These are phyloP conservation scores for Skeletonema menzelii DNA, from an alignment of 108 stramenopile species.

Conservation along the genomic window DNA sequence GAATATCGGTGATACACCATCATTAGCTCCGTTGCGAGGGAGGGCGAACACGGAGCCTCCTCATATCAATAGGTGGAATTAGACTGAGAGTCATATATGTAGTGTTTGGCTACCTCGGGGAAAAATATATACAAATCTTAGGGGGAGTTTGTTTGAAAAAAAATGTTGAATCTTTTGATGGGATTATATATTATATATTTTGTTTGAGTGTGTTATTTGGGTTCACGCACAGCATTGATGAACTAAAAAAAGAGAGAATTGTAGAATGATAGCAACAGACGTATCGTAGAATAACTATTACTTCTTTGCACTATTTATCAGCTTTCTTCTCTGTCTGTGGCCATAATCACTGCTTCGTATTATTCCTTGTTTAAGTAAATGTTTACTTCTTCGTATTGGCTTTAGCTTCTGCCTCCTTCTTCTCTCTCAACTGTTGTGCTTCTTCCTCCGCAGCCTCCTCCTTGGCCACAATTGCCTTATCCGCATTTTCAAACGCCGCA, in stretches of 20 bases:
- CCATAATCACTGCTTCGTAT: no score
- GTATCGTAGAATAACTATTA: background rate
- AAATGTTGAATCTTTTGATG: background rate
- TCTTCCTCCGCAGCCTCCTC: constrained; percentile 77
- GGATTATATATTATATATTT: constrained; percentile 2
- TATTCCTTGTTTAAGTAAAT: background rate
- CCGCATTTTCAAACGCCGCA: constrained; percentile 48
- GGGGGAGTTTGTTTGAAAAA: background rate
- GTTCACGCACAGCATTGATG: background rate
- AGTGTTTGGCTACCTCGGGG: background rate
- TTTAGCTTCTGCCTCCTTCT: constrained; percentile 24
- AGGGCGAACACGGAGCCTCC: constrained; percentile 46
- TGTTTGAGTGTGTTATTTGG: background rate
- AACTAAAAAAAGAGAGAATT: background rate
- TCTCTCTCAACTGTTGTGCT: constrained; percentile 39
- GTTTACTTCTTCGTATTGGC: constrained; percentile 6
- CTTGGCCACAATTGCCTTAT: constrained; percentile 61
- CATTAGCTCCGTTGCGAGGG: constrained; percentile 14
- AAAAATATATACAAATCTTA: background rate
- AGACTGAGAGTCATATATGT: background rate
- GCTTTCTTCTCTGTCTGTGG: background rate
- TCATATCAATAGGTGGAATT: background rate
- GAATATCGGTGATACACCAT: constrained; percentile 33
- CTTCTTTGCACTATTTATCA: constrained; percentile 1
- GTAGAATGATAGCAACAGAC: background rate